Evolutionary conservation across 352 stramenopile genomes (phyloP), one percentile per base, ranked within the genome.

Genomic region (Globisporangium barbulae): DNA sequence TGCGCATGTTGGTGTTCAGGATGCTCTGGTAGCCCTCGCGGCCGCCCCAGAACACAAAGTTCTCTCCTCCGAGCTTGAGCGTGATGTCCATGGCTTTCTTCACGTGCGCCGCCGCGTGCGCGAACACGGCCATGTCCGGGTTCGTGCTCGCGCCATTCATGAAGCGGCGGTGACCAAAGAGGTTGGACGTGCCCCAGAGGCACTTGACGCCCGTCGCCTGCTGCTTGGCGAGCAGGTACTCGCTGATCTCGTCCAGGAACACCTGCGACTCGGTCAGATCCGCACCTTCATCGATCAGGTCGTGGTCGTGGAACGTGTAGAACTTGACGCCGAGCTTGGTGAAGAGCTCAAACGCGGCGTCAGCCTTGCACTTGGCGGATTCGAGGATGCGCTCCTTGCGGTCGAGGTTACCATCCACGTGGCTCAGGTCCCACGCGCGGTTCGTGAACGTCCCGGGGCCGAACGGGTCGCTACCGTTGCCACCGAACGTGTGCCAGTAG

Each of bases 11-110:
- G 13, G 81, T 94, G 65, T 94, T 96, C 33, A 96, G 59, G 22
- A 95, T 70, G 65, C 69, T 85, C 65, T 92, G 83, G 74, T 89
- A 93, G 48, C 85, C 85, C 35, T 92, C 88, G 31, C 89, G 77
- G 17, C 89, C 89, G 55, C 84, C 87, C 89, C 87, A 97, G 71
- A 96, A 96, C 10, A 97, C 89, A 67, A 90, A 89, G 73, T 93
- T 92, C 61, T 85, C 69, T 25, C 85, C 89, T 42, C 85, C 85
- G n/a, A 97, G 75, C 64, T 89, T 88, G 56, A 88, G 65, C 42
- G 81, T 94, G 31, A 94, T 77, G 54, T 95, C 85, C 73, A 97
- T 91, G 7, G 85, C 77, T 54, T 93, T 93, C 76, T 96, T 93
- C 59, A 94, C 88, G 54, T 93, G 81, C 17, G 79, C 79, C 3